phyloP scores from a whole-genome alignment of 345 rosid genomes.

The Salix arbutifolia region DNA sequence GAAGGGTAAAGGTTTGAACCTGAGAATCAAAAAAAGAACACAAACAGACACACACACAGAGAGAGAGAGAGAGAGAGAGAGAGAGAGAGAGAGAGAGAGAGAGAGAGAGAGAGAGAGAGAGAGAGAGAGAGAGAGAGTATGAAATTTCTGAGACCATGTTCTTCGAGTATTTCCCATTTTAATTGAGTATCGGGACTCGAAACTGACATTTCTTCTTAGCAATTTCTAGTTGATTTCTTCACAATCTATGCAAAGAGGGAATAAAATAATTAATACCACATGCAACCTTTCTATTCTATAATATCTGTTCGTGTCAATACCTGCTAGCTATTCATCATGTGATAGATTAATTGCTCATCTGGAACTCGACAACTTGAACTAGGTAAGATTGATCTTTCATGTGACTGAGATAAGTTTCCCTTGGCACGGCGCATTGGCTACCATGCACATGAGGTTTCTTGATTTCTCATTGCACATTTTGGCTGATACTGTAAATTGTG shows the following conservation, averaged over 20 bases:
- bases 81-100: neutral
- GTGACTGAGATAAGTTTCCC: neutral
- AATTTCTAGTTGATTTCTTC: conserved; percentile 9
- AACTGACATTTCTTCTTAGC: conserved; percentile 26
- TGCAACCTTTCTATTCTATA: conserved; percentile 9
- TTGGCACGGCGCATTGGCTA: neutral
- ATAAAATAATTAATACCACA: conserved; percentile 13
- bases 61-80: neutral
- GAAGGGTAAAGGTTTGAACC: conserved; percentile 15
- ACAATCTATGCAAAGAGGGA: neutral
- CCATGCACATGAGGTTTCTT: neutral
- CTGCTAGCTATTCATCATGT: neutral
- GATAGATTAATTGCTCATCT: neutral
- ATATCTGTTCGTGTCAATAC: neutral
- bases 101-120: neutral
- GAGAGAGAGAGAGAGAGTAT: neutral
- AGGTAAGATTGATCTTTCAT: neutral
- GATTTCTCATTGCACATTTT: neutral
- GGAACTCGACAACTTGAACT: neutral
- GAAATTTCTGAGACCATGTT: conserved; percentile 24
- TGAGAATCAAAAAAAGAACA: conserved; percentile 12
- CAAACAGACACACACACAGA: neutral
- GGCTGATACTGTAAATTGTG: no score
- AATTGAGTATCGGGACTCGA: conserved; percentile 35
- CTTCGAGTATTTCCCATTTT: conserved; percentile 24